Evolutionary conservation across 331 rosid genomes (phyloP), one percentile per base, ranked within the genome.

Genomic region (Rhamnella rubrinervis): DNA sequence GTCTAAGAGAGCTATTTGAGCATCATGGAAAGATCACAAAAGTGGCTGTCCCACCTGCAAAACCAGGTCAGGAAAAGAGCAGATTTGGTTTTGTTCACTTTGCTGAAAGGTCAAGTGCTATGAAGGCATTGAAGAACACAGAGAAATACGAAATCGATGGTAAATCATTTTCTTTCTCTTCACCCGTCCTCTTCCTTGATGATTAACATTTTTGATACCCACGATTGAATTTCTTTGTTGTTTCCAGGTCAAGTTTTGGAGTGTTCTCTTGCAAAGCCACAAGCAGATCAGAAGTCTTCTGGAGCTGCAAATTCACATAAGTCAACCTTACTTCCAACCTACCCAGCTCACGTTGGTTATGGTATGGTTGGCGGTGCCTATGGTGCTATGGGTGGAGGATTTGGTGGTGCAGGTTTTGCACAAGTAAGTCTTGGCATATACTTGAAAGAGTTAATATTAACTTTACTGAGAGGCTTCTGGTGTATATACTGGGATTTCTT

Each of bases 71-170:
- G 59, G 87, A 87, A 64, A 81, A 73, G 59, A 86, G 88, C 67
- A 87, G 92, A 75, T 86, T 46, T 81, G 90, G 96, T 78, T 87
- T 87, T 83, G 91, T 89, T 56, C 91, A 89, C 76, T 89, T 87
- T 58, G 77, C 72, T 17, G 96, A 89, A 57, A 79, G 86, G 73
- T 72, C 89, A 74, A 73, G 86, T 78, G 87, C 93, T 75, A 68
- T 80, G 89, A 87, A 85, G 76, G 86, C 89, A 10, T 72, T 87
- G 82, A 59, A 85, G 79, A 82, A 81, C 72, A 80, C 87, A 0
- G 93, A 87, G 81, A 87, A 81, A 64, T 85, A 87, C 71, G 90
- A 85, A 85, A 77, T 87, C 63, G 85, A 84, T 40, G 96, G 91
- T 87, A 81, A 6, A 17, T 21, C 19, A 25, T 28, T 70, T 47